Evolutionary conservation across 2,329 filamentous ascomycete species (phyloP).

Genomic region (Hortaea sp.): DNA sequence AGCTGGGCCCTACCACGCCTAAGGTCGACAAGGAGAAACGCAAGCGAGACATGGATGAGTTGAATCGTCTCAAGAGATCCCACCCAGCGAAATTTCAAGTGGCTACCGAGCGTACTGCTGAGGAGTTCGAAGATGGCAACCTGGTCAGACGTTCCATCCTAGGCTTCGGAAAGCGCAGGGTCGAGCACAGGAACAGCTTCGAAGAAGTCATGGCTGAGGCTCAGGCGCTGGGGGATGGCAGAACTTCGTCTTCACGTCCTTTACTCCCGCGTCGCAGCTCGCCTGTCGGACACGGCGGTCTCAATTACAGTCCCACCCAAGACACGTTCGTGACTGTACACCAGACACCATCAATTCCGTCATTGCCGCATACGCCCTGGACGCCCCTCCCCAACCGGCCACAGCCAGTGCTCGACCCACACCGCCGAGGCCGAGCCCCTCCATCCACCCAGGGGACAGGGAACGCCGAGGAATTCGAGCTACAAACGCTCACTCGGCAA

Average conservation of each 20-base stretch:
- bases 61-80: background rate
- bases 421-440: background rate
- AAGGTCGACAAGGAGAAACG: background rate
- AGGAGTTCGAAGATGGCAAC: background rate
- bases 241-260: background rate
- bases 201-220: background rate
- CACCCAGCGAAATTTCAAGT: background rate
- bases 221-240: background rate
- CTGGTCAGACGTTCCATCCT: background rate
- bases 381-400: background rate
- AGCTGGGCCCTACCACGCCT: background rate
- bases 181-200: background rate
- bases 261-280: background rate
- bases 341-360: background rate
- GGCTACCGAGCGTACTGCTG: background rate
- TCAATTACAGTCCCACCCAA: background rate
- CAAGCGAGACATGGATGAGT: background rate
- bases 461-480: background rate
- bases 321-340: background rate
- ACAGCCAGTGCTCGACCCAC: background rate
- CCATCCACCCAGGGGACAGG: background rate
- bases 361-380: background rate
- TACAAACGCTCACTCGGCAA: background rate
- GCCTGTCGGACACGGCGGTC: background rate
- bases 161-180: background rate